Percentiles rank a stretch among this genome's conserved stretches.
Evolutionary conservation across 257 asterid genomes (phyloP).

Genomic region (Capsicum rhomboideum): DNA sequence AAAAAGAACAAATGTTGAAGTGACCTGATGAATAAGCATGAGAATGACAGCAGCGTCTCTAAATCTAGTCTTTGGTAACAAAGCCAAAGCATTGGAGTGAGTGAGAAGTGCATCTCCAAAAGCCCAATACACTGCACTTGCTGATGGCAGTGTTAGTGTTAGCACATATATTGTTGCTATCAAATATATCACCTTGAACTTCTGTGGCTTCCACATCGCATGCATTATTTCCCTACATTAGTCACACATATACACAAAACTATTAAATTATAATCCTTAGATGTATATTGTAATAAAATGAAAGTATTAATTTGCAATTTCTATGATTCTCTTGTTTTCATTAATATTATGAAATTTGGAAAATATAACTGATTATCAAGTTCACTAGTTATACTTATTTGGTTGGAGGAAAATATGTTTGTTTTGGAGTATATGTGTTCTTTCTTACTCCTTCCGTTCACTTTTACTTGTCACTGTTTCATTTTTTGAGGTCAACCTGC

Average conservation of each 20-base stretch:
- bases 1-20: neutral
- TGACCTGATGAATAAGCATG: conserved; percentile 87
- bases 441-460: no score
- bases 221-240: conserved; percentile 72
- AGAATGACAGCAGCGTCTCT: conserved; percentile 81
- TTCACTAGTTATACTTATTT: no score
- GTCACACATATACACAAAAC: neutral
- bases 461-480: no score
- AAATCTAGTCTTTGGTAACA: conserved; percentile 67
- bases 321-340: neutral
- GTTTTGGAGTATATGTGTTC: no score
- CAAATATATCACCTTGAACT: conserved; percentile 68
- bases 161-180: conserved; percentile 66
- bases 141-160: conserved; percentile 76
- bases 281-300: neutral
- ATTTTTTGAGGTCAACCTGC: no score
- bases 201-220: conserved; percentile 94
- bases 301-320: neutral
- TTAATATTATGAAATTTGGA: neutral
- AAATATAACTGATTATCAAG: no score
- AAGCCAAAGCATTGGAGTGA: conserved; percentile 64
- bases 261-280: neutral
- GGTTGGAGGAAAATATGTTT: no score
- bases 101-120: conserved; percentile 64
- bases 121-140: conserved; percentile 91